phyloP scores from a whole-genome alignment of 2,329 filamentous ascomycete genomes.

The Aspergillus texensis region DNA sequence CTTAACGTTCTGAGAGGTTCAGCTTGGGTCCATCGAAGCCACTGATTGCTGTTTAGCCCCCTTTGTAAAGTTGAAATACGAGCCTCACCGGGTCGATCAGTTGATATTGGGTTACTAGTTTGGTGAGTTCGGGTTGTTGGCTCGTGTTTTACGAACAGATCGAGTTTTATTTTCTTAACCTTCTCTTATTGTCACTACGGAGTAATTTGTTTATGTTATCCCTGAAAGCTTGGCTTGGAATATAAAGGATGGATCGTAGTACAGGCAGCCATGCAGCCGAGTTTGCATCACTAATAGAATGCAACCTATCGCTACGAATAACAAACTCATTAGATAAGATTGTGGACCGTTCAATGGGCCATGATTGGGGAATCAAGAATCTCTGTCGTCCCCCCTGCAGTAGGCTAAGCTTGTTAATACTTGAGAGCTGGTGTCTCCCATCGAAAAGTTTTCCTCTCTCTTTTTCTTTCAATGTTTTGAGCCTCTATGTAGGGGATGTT shows the following conservation, averaged over 20 bases:
- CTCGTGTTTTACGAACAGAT: not conserved
- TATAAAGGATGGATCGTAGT: not conserved
- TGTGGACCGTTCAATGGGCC: not conserved
- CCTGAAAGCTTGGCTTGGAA: not conserved
- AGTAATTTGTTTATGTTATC: slow-evolving; percentile 31
- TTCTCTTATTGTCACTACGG: not conserved
- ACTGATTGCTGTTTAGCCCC: not conserved
- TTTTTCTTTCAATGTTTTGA: not conserved
- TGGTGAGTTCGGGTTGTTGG: not conserved
- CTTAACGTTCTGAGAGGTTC: not conserved
- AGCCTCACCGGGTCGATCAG: slow-evolving; percentile 4
- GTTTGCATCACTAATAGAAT: not conserved
- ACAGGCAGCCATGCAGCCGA: not conserved
- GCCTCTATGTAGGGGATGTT: no score
- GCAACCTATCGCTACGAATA: not conserved
- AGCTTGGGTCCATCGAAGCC: not conserved
- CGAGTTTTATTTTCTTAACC: not conserved
- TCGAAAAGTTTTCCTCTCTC: not conserved
- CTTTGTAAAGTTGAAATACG: slow-evolving; percentile 4
- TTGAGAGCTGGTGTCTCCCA: not conserved
- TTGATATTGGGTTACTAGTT: not conserved
- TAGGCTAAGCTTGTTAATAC: not conserved
- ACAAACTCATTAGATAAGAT: not conserved
- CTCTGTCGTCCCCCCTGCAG: not conserved
- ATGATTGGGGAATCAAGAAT: not conserved